These are phyloP conservation scores for Suillus variegatus DNA, from an alignment of 768 basidiomycete species.

Conservation along the genomic window DNA sequence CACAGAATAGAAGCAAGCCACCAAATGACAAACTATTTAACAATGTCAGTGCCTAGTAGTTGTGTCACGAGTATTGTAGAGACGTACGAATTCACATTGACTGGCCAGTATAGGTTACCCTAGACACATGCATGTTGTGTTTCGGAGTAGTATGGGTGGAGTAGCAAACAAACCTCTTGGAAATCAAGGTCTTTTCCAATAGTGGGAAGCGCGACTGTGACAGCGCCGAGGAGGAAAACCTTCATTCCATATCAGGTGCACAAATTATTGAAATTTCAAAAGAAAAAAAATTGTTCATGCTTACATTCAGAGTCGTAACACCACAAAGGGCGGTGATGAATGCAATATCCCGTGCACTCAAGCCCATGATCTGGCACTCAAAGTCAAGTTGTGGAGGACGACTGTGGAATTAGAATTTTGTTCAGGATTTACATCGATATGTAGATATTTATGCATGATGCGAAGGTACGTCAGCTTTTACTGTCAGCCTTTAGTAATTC, in stretches of 20 bases:
- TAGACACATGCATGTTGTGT: not conserved
- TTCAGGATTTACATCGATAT: not conserved
- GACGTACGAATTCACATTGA: constrained; percentile 27
- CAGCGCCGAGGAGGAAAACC: constrained; percentile 27
- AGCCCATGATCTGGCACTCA: not conserved
- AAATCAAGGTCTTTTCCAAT: constrained; percentile 28
- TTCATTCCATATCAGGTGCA: constrained; percentile 2
- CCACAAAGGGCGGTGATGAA: constrained; percentile 24
- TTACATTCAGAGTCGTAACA: constrained; percentile 28
- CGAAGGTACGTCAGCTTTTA: not conserved
- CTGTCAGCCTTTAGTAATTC: not conserved
- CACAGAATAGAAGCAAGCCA: constrained; percentile 26
- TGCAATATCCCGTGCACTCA: constrained; percentile 16
- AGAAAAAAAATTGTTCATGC: not conserved
- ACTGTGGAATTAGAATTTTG: not conserved
- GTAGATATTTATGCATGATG: not conserved
- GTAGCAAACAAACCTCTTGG: constrained; percentile 15
- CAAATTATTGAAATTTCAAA: not conserved
- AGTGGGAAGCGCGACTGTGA: constrained; percentile 29
- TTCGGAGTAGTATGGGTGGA: not conserved
- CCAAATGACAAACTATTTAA: constrained; percentile 23
- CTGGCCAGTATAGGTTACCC: constrained; percentile 26
- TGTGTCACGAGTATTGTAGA: not conserved
- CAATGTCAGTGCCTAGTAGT: not conserved
- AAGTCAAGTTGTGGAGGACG: not conserved